Base-by-base conservation (phyloP, 176 grass and related monocot genomes). In the Phragmites australis region DNA sequence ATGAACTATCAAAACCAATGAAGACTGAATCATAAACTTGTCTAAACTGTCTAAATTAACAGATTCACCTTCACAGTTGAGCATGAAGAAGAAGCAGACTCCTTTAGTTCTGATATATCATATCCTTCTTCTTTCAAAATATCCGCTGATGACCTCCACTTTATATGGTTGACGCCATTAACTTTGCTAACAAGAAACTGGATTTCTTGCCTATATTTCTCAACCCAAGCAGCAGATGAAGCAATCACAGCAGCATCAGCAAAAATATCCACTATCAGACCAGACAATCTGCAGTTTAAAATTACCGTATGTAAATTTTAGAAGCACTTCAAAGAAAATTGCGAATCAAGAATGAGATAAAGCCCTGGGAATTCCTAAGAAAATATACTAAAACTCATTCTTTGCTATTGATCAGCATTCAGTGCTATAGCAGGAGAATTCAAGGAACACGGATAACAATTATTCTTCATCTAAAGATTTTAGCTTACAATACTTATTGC, bases 191-290 rank as follows among this genome's bases (percentile, higher is more conserved):
- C 86, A 72, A 90, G 86, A 60, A 85, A 89, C 65, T 98, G 85
- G 68, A 98, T 98, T 89, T 94, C 83, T 81, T 82, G 79, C 81
- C 88, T 94, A 85, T 94, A 94, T 85, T 89, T 98, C 83, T 98
- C 95, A 86, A 98, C 92, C 95, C 95, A 98, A 81, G 95, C 95
- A 66, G 95, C 95, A 85, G 95, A 98, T 83, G 95, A 98, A 86
- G 95, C 90, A 67, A 98, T 81, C 16, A 94, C 90, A 5, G 92
- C 92, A 67, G 90, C 81, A 61, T 98, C 92, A 81, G 88, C 83
- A 89, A 98, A 94, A 56, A 94, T 72, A 79, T 94, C 95, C 45
- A 98, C 92, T 79, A 98, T 98, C 65, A 98, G 74, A 82, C 95
- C 95, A 83, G 95, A 98, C 60, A 98, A 89, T 82, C 95, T 98